These are phyloP conservation scores for Boletus patriciae DNA, from an alignment of 768 basidiomycete species.

Conservation along the genomic window DNA sequence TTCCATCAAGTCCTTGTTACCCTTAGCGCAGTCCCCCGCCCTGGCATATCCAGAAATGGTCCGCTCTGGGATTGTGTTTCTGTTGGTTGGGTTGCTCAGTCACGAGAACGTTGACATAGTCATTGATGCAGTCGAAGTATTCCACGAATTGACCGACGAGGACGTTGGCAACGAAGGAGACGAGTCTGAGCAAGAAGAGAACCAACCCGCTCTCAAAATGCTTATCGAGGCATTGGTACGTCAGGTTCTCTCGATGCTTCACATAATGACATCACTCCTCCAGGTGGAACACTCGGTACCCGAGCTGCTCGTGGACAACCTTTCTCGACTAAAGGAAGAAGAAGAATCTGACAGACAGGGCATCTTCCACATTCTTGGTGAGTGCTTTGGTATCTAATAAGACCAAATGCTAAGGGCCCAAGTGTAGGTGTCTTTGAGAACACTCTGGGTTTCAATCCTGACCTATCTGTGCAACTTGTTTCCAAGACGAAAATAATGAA, in stretches of 20 bases:
- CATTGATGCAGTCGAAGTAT: slow-evolving; percentile 89
- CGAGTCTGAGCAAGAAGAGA: slow-evolving; percentile 58
- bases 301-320: slow-evolving; percentile 87
- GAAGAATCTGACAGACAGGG: slow-evolving; percentile 93
- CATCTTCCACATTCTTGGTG: slow-evolving; percentile 89
- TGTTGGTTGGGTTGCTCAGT: slow-evolving; percentile 81
- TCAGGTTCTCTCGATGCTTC: slow-evolving; percentile 13
- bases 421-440: slow-evolving; percentile 89
- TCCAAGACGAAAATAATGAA: slow-evolving; percentile 70
- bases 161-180: slow-evolving; percentile 82
- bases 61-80: slow-evolving; percentile 63
- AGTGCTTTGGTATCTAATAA: slow-evolving; percentile 3
- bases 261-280: slow-evolving; percentile 5
- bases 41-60: slow-evolving; percentile 90
- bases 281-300: slow-evolving; percentile 83
- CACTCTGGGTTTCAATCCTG: slow-evolving; percentile 80
- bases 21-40: slow-evolving; percentile 80
- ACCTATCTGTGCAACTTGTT: slow-evolving; percentile 67
- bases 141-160: slow-evolving; percentile 95
- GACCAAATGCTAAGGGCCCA: not conserved
- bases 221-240: slow-evolving; percentile 77
- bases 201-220: slow-evolving; percentile 67
- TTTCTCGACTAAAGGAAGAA: slow-evolving; percentile 81
- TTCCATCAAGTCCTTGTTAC: slow-evolving; percentile 83
- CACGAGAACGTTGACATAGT: slow-evolving; percentile 98